phyloP scores from a whole-genome alignment of 2,329 filamentous ascomycete genomes.

The Colletotrichum viniferum region DNA sequence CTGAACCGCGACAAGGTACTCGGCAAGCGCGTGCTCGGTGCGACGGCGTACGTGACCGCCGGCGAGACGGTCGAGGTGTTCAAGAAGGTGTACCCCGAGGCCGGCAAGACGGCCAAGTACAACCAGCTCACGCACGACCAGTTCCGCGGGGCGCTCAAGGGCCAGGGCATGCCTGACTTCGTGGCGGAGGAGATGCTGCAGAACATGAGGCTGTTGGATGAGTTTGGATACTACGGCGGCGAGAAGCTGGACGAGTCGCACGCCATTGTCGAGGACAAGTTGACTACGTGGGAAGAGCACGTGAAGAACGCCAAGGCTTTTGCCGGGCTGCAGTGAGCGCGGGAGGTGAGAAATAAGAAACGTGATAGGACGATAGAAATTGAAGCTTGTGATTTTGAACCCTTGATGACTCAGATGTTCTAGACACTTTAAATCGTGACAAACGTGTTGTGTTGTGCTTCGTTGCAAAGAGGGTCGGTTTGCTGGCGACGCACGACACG shows the following conservation, averaged over 20 bases:
- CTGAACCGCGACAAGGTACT: slow-evolving; percentile 24
- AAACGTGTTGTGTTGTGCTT: background rate
- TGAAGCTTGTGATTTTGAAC: background rate
- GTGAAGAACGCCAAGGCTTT: slow-evolving; percentile 36
- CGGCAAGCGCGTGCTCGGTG: slow-evolving; percentile 39
- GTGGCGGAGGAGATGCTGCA: slow-evolving; percentile 43
- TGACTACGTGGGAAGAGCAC: slow-evolving; percentile 42
- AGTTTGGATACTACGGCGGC: slow-evolving; percentile 45
- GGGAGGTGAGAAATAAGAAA: background rate
- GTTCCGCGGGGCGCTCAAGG: slow-evolving; percentile 39
- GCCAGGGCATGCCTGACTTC: slow-evolving; percentile 20
- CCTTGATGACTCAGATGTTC: background rate
- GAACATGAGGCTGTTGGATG: slow-evolving; percentile 45
- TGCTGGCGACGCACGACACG: background rate
- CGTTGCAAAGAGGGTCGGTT: background rate
- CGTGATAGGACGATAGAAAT: background rate
- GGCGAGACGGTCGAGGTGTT: slow-evolving; percentile 32
- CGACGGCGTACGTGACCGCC: slow-evolving; percentile 39
- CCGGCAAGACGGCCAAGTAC: slow-evolving; percentile 36
- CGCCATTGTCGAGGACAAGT: slow-evolving; percentile 37
- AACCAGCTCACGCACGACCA: slow-evolving; percentile 34
- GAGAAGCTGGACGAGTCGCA: slow-evolving; percentile 35
- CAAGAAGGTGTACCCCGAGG: slow-evolving; percentile 34
- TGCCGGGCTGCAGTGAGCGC: slow-evolving; percentile 36
- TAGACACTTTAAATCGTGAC: background rate